Evolutionary conservation across 768 basidiomycete genomes (phyloP).

Genomic region (Cyclocybe aegerita): DNA sequence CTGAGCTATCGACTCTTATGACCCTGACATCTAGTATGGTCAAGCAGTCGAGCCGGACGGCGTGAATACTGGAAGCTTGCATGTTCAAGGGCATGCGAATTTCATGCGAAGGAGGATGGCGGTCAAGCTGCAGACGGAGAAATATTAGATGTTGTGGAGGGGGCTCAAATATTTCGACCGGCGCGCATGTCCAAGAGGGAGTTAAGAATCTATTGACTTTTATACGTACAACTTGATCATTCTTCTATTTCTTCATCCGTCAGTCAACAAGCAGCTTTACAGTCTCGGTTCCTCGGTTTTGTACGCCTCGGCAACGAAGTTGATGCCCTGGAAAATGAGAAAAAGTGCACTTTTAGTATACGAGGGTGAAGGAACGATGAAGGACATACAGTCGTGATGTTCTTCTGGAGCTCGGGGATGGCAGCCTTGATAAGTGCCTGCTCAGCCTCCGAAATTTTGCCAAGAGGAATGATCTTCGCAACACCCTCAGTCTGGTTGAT

Average conservation of each 20-base stretch:
- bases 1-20: no score
- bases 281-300: constrained; percentile 27
- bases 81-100: no score
- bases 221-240: constrained; percentile 12
- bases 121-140: no score
- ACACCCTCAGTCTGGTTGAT: constrained; percentile 68
- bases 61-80: no score
- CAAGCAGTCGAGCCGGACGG: no score
- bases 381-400: constrained; percentile 65
- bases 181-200: neutral
- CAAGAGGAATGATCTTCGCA: constrained; percentile 79
- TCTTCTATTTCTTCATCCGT: constrained; percentile 5
- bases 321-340: constrained; percentile 28
- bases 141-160: no score
- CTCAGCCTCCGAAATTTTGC: constrained; percentile 72
- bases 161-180: no score
- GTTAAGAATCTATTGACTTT: constrained; percentile 4
- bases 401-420: constrained; percentile 72
- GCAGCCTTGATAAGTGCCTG: constrained; percentile 75
- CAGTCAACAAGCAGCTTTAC: constrained; percentile 9
- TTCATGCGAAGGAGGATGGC: no score
- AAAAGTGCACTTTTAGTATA: no score
- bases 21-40: no score
- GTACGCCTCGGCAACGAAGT: constrained; percentile 34
- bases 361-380: no score